Evolutionary conservation across 225 moss, liverwort and hornwort genomes (phyloP).

Genomic region (Pseudoscleropodium purum): DNA sequence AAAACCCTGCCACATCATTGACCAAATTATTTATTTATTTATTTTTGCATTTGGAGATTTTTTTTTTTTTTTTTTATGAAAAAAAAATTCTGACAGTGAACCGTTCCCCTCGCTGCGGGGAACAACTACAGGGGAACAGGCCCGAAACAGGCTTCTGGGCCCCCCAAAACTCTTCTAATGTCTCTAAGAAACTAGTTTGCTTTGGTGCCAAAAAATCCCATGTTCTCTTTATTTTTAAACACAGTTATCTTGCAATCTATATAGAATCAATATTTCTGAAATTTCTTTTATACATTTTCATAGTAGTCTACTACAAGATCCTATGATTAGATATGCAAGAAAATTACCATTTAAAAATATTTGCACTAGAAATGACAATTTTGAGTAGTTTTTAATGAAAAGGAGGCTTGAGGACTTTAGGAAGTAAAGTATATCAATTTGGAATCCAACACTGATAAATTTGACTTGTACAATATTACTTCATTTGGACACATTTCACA

Average conservation of each 20-base stretch:
- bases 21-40: no score
- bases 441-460: not conserved
- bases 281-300: not conserved
- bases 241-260: not conserved
- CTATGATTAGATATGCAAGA: not conserved
- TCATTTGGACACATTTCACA: not conserved
- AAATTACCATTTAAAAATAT: no score
- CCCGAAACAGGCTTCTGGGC: no score
- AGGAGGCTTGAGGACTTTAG: not conserved
- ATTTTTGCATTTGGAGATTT: no score
- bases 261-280: not conserved
- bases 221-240: not conserved
- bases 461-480: not conserved
- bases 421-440: not conserved
- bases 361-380: not conserved
- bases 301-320: not conserved
- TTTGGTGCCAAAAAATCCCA: rapidly evolving
- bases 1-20: no score
- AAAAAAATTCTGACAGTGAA: no score
- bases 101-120: no score
- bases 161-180: no score
- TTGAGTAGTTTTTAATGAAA: no score
- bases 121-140: no score
- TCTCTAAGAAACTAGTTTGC: not conserved
- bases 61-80: no score